Conservation (phyloP, 768 basidiomycete genomes). For the Leccinellum albellum region DNA sequence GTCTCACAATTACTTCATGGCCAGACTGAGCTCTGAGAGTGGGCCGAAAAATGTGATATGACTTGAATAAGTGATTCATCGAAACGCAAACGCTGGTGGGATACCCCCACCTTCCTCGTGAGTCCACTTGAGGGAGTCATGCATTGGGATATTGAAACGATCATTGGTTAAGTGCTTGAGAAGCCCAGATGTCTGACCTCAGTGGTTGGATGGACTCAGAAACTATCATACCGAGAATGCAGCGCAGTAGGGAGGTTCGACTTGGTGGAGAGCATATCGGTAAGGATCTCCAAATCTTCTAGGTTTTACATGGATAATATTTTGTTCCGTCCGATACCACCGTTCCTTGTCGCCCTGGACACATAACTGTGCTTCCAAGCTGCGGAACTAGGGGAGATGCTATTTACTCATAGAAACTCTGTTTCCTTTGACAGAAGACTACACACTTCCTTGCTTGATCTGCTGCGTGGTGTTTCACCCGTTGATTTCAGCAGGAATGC, state of each 20-base stretch:
- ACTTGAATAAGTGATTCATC: neutral
- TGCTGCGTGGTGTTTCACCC: conserved; percentile 1
- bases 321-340: conserved; percentile 4
- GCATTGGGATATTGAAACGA: neutral
- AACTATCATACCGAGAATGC: neutral
- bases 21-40: neutral
- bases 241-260: neutral
- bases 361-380: neutral
- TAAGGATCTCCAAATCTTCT: neutral
- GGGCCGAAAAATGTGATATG: neutral
- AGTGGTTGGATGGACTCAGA: too few relatives aligned
- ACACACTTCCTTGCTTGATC: neutral
- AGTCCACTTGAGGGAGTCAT: neutral
- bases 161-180: neutral
- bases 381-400: neutral
- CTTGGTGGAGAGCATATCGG: neutral
- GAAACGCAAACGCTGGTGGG: neutral
- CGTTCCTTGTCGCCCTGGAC: neutral
- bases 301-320: neutral
- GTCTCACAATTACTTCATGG: neutral
- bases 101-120: neutral
- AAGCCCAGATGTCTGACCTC: neutral
- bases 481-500: neutral
- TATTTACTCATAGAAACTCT: neutral
- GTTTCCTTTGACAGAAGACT: neutral